These are phyloP conservation scores for Kodamaea fungicola DNA, from an alignment of 1,139 yeast genomes.

Conservation along the genomic window DNA sequence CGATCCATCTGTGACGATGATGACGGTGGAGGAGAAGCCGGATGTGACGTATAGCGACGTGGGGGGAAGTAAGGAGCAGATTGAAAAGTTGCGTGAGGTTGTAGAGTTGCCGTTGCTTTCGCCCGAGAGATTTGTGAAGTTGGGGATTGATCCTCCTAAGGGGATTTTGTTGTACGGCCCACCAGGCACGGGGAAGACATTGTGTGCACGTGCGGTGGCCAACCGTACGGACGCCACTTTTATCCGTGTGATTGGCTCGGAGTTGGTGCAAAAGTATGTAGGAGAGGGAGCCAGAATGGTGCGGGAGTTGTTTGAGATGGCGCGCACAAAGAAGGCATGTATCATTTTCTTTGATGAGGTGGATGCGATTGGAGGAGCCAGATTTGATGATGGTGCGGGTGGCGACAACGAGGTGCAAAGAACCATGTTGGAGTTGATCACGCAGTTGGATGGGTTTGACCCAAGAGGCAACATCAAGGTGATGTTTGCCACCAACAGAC, in stretches of 20 bases:
- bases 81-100: slow-evolving; percentile 94
- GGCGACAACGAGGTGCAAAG: slow-evolving; percentile 99
- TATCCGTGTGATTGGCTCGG: slow-evolving; percentile 96
- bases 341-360: slow-evolving; percentile 95
- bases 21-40: slow-evolving; percentile 99
- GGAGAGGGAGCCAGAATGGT: slow-evolving; percentile 99
- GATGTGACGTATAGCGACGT: slow-evolving; percentile 88
- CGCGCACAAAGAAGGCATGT: slow-evolving; percentile 95
- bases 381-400: slow-evolving; percentile 99
- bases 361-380: slow-evolving; percentile 98
- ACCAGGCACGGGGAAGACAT: slow-evolving; percentile 97
- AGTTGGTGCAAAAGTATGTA: slow-evolving; percentile 94
- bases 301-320: slow-evolving; percentile 96
- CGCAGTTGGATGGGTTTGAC: slow-evolving; percentile 96
- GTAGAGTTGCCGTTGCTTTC: slow-evolving; percentile 92
- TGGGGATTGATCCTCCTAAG: slow-evolving; percentile 98
- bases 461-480: slow-evolving; percentile 98
- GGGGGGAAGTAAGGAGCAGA: slow-evolving; percentile 97
- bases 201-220: slow-evolving; percentile 98
- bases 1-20: slow-evolving; percentile 98
- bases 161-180: slow-evolving; percentile 96
- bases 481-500: slow-evolving; percentile 98
- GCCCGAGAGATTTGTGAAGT: slow-evolving; percentile 92
- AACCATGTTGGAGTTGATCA: slow-evolving; percentile 96
- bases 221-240: slow-evolving; percentile 98